phyloP scores from a whole-genome alignment of 2,329 filamentous ascomycete genomes.

The Penicillium concentricum region DNA sequence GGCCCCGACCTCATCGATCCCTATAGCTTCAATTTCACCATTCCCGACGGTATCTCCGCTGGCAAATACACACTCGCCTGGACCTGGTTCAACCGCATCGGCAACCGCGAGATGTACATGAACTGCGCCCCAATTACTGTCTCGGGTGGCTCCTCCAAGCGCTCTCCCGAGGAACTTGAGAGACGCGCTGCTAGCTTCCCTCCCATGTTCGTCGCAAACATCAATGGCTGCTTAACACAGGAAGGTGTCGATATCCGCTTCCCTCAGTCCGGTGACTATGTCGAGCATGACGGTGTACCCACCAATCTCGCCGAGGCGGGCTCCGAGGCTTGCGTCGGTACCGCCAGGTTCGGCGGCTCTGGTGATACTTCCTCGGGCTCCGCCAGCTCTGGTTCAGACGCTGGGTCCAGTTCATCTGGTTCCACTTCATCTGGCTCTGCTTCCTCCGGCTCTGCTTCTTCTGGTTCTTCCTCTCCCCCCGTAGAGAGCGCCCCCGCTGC shows the following conservation, averaged over 20 bases:
- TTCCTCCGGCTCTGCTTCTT: conserved; percentile 13
- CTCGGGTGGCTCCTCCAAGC: conserved; percentile 51
- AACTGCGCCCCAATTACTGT: conserved; percentile 80
- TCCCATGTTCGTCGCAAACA: conserved; percentile 73
- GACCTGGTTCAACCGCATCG: conserved; percentile 92
- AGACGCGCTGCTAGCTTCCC: conserved; percentile 64
- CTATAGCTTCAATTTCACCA: conserved; percentile 64
- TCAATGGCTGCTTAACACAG: conserved; percentile 58
- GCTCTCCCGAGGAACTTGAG: conserved; percentile 38
- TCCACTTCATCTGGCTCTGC: conserved; percentile 1
- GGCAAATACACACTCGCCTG: conserved; percentile 82
- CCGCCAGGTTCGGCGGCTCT: conserved; percentile 33
- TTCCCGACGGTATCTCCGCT: conserved; percentile 69
- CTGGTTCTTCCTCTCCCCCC: conserved; percentile 3
- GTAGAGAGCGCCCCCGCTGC: background rate
- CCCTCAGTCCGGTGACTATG: conserved; percentile 63
- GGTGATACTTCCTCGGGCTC: conserved; percentile 28
- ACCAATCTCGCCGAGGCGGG: conserved; percentile 36
- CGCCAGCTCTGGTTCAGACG: conserved; percentile 14
- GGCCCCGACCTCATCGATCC: conserved; percentile 48
- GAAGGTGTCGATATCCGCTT: conserved; percentile 62
- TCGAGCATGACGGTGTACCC: conserved; percentile 50
- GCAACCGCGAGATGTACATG: conserved; percentile 97
- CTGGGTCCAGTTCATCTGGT: conserved; percentile 7
- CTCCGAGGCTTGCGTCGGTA: conserved; percentile 30